Evolutionary conservation across 139 green algal genomes (phyloP).

Genomic region (Zygnema circumcarinatum): DNA sequence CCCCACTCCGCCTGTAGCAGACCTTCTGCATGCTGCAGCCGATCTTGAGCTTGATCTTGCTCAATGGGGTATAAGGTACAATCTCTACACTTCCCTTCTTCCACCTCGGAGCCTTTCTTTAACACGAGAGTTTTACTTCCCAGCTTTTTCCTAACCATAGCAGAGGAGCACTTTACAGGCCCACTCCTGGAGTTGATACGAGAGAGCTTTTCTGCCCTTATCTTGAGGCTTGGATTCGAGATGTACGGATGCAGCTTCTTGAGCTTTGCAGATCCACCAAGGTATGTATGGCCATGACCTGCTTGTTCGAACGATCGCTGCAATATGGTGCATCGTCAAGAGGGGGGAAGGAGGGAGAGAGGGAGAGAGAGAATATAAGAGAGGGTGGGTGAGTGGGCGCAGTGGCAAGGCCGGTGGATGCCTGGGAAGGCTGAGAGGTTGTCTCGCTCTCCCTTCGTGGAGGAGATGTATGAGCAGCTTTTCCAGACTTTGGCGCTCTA

Average conservation of each 20-base stretch:
- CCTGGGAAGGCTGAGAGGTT: slow-evolving; percentile 32
- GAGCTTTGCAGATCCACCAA: slow-evolving; percentile 53
- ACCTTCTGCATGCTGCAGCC: slow-evolving; percentile 51
- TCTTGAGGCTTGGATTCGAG: slow-evolving; percentile 49
- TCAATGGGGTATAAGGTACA: slow-evolving; percentile 42
- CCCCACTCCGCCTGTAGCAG: slow-evolving; percentile 17
- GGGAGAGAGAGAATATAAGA: too few relatives aligned
- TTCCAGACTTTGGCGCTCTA: slow-evolving; percentile 10
- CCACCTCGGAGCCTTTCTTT: background rate
- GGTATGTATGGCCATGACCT: too few relatives aligned
- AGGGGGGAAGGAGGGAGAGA: too few relatives aligned
- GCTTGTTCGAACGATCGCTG: too few relatives aligned
- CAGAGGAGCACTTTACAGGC: background rate
- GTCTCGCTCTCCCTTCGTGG: slow-evolving; percentile 49
- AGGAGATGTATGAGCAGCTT: slow-evolving; percentile 47
- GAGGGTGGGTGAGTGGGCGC: background rate
- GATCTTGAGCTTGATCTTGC: slow-evolving; percentile 49
- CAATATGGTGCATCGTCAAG: too few relatives aligned
- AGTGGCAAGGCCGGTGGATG: slow-evolving; percentile 25
- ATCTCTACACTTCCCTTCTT: background rate
- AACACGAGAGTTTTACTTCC: background rate
- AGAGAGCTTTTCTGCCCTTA: slow-evolving; percentile 26
- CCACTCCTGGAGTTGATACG: slow-evolving; percentile 19
- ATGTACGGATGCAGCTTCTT: slow-evolving; percentile 34
- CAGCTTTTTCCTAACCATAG: background rate